These are phyloP conservation scores for Chlorella sp. DNA, from an alignment of 139 green algal species.

Conservation along the genomic window DNA sequence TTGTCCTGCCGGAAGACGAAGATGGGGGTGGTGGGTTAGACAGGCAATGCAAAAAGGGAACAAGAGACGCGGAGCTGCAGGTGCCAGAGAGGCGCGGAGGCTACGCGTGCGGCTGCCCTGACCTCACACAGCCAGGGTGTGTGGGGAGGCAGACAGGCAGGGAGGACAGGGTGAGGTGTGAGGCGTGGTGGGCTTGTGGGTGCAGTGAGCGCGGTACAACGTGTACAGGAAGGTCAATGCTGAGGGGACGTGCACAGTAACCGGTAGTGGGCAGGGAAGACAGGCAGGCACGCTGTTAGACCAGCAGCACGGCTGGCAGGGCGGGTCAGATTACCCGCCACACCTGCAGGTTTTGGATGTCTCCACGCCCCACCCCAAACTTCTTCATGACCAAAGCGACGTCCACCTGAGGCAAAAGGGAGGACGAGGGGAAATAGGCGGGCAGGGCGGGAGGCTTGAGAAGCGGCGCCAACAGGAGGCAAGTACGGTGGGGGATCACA, in stretches of 20 bases:
- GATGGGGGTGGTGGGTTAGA: too few species aligned
- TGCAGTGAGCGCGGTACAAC: too few species aligned
- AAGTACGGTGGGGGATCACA: background rate
- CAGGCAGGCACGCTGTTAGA: background rate
- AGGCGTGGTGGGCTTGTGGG: background rate
- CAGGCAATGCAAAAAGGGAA: background rate
- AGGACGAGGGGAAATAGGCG: too few species aligned
- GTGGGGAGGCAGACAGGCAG: too few species aligned
- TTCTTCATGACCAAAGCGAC: conserved; percentile 57
- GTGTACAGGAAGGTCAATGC: too few species aligned
- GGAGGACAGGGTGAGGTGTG: too few species aligned
- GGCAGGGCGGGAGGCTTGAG: background rate
- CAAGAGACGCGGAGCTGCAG: too few species aligned
- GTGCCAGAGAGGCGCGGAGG: too few species aligned
- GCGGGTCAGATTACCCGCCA: background rate
- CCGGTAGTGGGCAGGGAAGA: too few species aligned
- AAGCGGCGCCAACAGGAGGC: background rate
- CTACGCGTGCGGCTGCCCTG: too few species aligned
- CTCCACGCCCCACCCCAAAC: conserved; percentile 55
- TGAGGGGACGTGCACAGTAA: background rate
- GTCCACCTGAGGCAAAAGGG: conserved; percentile 43
- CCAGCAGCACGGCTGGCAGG: background rate
- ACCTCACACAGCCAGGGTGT: too few species aligned
- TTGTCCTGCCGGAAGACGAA: conserved; percentile 38
- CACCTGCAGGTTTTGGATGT: conserved; percentile 48